phyloP scores from a whole-genome alignment of 345 rosid species.

The Noccaea caerulescens region DNA sequence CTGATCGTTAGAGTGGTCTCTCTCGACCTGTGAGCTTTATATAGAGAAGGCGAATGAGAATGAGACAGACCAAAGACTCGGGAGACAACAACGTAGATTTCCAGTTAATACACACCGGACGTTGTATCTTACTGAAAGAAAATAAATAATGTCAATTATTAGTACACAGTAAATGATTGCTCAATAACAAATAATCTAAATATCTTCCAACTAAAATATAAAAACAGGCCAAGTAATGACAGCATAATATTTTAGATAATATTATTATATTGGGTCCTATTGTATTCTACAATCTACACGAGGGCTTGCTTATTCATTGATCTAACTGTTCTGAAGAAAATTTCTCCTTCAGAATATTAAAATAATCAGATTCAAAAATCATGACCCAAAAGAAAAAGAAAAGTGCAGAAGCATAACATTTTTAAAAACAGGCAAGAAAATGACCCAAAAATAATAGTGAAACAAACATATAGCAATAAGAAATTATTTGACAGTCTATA shows the following conservation, averaged over 20 bases:
- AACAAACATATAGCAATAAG: neutral
- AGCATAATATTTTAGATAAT: neutral
- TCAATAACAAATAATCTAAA: slow-evolving; percentile 8
- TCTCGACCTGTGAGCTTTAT: slow-evolving; percentile 39
- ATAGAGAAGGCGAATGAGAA: slow-evolving; percentile 26
- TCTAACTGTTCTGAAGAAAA: slow-evolving; percentile 18
- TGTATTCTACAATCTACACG: slow-evolving; percentile 32
- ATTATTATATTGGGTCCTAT: neutral
- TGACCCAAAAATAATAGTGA: neutral
- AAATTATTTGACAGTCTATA: neutral
- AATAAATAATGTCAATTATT: slow-evolving; percentile 10
- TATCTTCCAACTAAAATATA: neutral
- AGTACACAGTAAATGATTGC: slow-evolving; percentile 17
- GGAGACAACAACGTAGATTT: slow-evolving; percentile 36
- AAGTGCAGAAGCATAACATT: neutral
- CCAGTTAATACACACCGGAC: slow-evolving; percentile 21
- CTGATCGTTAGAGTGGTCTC: slow-evolving; percentile 10
- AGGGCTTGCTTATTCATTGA: slow-evolving; percentile 27
- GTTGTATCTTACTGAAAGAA: slow-evolving; percentile 12
- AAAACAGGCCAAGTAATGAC: neutral
- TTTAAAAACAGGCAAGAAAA: neutral
- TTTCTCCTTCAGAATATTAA: neutral
- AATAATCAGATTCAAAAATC: neutral
- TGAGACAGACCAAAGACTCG: slow-evolving; percentile 36
- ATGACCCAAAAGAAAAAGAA: neutral